Conservation (phyloP, 345 rosid genomes). For the Aquilaria malaccensis region DNA sequence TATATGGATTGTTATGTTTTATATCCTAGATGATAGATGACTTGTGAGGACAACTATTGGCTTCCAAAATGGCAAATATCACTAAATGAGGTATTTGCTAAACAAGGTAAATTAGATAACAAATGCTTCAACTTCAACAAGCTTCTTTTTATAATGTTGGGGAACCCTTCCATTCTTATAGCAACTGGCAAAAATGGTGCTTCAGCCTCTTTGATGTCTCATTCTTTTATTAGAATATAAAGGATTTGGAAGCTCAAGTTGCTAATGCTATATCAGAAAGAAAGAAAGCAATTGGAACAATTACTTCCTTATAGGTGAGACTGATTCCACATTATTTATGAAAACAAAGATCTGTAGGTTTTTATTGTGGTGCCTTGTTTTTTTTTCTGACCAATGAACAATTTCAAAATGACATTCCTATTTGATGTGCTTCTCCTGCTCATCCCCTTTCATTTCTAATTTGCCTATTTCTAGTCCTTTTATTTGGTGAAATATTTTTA, state of each 20-base stretch:
- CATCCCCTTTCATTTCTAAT: too few relatives aligned
- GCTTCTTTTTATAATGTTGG: constrained; percentile 8
- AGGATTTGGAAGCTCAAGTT: constrained; percentile 74
- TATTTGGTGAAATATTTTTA: not conserved
- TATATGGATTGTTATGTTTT: too few relatives aligned
- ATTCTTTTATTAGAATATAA: constrained; percentile 49
- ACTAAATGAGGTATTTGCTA: constrained; percentile 55
- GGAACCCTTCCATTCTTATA: constrained; percentile 3
- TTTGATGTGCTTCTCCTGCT: too few relatives aligned
- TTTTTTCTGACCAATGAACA: not conserved
- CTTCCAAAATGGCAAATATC: constrained; percentile 69
- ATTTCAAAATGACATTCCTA: too few relatives aligned
- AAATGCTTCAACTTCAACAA: constrained; percentile 1
- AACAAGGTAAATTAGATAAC: constrained; percentile 55
- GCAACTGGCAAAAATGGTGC: constrained; percentile 8
- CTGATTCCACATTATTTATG: constrained; percentile 8
- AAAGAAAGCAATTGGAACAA: constrained; percentile 68
- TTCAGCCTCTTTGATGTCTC: constrained; percentile 15
- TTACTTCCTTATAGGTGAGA: constrained; percentile 78
- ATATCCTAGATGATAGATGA: constrained; percentile 68
- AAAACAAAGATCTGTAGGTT: constrained; percentile 2
- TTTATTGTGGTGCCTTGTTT: not conserved
- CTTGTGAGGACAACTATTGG: constrained; percentile 59
- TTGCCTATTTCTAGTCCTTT: not conserved
- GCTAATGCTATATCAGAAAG: constrained; percentile 82